phyloP scores from a whole-genome alignment of 306 rosid species.

The Biancaea sappan region DNA sequence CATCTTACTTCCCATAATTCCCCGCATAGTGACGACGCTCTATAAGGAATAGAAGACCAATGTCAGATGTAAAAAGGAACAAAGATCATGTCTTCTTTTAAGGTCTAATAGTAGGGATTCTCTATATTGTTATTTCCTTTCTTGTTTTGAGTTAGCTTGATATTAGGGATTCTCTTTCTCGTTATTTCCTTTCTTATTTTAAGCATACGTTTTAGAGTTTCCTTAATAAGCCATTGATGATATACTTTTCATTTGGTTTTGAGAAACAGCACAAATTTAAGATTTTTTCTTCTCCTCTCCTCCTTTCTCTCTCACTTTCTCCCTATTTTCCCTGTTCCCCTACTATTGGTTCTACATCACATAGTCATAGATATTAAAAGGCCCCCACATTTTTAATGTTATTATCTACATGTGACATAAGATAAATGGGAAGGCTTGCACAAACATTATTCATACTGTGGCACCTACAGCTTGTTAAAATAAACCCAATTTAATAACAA shows the following conservation, averaged over 20 bases:
- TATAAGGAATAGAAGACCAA: neutral
- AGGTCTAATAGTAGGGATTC: neutral
- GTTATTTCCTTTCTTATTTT: neutral
- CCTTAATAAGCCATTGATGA: neutral
- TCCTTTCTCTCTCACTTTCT: too few relatives aligned
- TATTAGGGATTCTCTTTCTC: neutral
- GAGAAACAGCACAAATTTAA: too few relatives aligned
- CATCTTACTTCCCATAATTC: neutral
- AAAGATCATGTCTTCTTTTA: neutral
- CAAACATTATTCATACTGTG: neutral
- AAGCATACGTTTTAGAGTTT: neutral
- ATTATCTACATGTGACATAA: too few relatives aligned
- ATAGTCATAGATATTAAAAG: neutral
- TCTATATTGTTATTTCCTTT: neutral
- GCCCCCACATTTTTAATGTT: neutral
- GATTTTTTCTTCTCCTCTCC: too few relatives aligned
- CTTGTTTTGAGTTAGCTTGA: neutral
- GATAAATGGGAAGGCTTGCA: neutral
- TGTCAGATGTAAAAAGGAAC: neutral
- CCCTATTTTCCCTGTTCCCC: too few relatives aligned
- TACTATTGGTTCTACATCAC: too few relatives aligned
- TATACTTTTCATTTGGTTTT: neutral
- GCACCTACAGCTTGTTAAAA: neutral
- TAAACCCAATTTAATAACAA: too few relatives aligned
- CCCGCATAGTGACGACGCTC: neutral